Conservation (phyloP, 2,329 filamentous ascomycete genomes). For the Curvularia eragrostidis region DNA sequence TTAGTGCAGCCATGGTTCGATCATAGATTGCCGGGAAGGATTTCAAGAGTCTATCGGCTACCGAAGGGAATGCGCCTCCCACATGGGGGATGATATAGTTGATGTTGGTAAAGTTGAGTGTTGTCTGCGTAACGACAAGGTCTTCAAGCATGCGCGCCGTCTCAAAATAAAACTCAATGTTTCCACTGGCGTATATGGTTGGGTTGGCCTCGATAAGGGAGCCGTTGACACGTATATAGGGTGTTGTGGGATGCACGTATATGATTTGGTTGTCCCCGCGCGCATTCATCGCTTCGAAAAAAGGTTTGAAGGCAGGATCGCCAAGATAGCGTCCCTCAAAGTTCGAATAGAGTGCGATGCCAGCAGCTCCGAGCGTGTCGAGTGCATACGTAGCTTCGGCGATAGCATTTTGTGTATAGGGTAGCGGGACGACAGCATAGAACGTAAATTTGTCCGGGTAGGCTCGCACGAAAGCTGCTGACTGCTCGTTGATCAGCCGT, state of each 20-base stretch:
- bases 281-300: slow-evolving; percentile 12
- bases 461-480: slow-evolving; percentile 3
- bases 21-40: slow-evolving; percentile 7
- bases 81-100: slow-evolving; percentile 19
- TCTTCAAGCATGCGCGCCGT: slow-evolving; percentile 17
- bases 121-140: slow-evolving; percentile 10
- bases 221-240: slow-evolving; percentile 5
- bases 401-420: slow-evolving; percentile 6
- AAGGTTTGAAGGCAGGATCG: slow-evolving; percentile 3
- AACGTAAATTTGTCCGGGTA: slow-evolving; percentile 17
- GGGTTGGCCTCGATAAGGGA: slow-evolving; percentile 6
- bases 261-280: slow-evolving; percentile 7
- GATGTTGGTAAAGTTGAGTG: slow-evolving; percentile 16
- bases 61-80: slow-evolving; percentile 15
- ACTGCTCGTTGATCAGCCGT: slow-evolving; percentile 17
- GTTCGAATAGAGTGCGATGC: slow-evolving; percentile 17
- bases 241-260: slow-evolving; percentile 14
- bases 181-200: slow-evolving; percentile 9
- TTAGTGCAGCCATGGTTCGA: not conserved
- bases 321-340: slow-evolving; percentile 16
- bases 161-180: slow-evolving; percentile 21
- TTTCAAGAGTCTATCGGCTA: slow-evolving; percentile 11
- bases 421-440: slow-evolving; percentile 17
- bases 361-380: slow-evolving; percentile 3
- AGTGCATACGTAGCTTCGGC: slow-evolving; percentile 9